phyloP scores from a whole-genome alignment of 1,284 basidiomycete genomes.

The Coniophora puteana region DNA sequence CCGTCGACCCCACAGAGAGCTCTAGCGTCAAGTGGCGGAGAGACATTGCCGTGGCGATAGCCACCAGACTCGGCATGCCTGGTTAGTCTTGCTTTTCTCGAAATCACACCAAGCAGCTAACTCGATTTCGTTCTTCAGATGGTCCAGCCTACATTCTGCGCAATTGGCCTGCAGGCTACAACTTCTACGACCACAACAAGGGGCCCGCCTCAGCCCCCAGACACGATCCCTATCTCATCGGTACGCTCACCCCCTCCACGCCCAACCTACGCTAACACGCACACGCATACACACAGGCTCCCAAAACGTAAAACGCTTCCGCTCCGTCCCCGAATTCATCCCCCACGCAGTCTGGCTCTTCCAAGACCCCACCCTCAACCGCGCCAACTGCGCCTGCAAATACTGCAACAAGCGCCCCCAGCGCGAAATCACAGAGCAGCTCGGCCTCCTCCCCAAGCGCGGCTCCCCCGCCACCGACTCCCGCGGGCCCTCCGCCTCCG shows the following conservation, averaged over 20 bases:
- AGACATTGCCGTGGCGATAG: slow-evolving; percentile 51
- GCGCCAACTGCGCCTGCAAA: slow-evolving; percentile 65
- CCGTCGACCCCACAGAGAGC: slow-evolving; percentile 44
- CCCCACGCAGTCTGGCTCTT: slow-evolving; percentile 80
- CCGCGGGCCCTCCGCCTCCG: not conserved
- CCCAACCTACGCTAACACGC: slow-evolving; percentile 21
- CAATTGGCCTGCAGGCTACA: slow-evolving; percentile 63
- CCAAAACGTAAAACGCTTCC: slow-evolving; percentile 47
- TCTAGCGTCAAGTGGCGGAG: slow-evolving; percentile 58
- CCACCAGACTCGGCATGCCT: slow-evolving; percentile 44
- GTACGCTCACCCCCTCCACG: slow-evolving; percentile 34
- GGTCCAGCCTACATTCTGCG: slow-evolving; percentile 57
- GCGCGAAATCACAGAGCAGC: slow-evolving; percentile 56
- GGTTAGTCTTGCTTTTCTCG: slow-evolving; percentile 32
- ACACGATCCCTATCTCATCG: slow-evolving; percentile 74
- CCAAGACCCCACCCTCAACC: slow-evolving; percentile 44
- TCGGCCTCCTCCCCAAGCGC: slow-evolving; percentile 43
- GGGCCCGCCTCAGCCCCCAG: slow-evolving; percentile 49
- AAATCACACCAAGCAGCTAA: not conserved
- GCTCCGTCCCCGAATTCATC: slow-evolving; percentile 76
- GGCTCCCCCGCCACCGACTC: slow-evolving; percentile 26
- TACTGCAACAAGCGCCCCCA: slow-evolving; percentile 73
- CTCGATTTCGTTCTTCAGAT: slow-evolving; percentile 29
- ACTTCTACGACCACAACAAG: slow-evolving; percentile 74
- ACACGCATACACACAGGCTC: slow-evolving; percentile 46